Evolutionary conservation across 257 asterid species (phyloP), one percentile per base, ranked within the genome.

Genomic region (Gentiana macrophylla): DNA sequence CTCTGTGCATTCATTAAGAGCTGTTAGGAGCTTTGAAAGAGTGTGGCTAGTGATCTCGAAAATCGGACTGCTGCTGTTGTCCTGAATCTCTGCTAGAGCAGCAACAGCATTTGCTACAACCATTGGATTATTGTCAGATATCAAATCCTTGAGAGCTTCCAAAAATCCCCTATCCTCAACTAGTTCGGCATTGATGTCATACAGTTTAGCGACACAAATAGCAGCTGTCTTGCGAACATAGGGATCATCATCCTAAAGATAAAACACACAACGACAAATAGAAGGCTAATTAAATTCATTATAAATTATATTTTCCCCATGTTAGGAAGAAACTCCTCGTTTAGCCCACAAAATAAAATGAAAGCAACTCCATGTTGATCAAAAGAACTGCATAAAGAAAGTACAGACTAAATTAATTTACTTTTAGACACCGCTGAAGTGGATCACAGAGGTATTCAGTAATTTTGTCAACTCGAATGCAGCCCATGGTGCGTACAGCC

Each of bases 201-300:
- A 89, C 67, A 92, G 99, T 73, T 92, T 92, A 71, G 99, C 97
- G 72, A 92, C 99, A 73, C 99, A 92, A 67, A 92, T 80, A 75
- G 99, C 99, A 71, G 99, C 99, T 41, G 99, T 92, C 74, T 92
- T 92, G 70, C 97, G 95, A 67, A 92, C 99, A 77, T 92, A 92
- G 35, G 97, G 99, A 67, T 92, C 99, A 70, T 92, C 99, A 63
- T 92, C 99, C 99, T 92, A 84, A 69, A 57, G 72, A 52, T 66
- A 71, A 53, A 53, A 64, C 32, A 15, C 38, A 38, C 49, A 54
- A 73, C 55, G 36, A 67, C 74, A 59, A 60, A 4, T 45, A 57
- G 53, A 70, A 37, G 53, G 32, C 70, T 52, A 76, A 62, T 37
- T 63, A 65, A 32, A 64, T 37, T 5, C 10, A 55, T 32, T 52